Base-by-base conservation (phyloP, 2,329 filamentous ascomycete species). In the Herpotrichia juniperi region DNA sequence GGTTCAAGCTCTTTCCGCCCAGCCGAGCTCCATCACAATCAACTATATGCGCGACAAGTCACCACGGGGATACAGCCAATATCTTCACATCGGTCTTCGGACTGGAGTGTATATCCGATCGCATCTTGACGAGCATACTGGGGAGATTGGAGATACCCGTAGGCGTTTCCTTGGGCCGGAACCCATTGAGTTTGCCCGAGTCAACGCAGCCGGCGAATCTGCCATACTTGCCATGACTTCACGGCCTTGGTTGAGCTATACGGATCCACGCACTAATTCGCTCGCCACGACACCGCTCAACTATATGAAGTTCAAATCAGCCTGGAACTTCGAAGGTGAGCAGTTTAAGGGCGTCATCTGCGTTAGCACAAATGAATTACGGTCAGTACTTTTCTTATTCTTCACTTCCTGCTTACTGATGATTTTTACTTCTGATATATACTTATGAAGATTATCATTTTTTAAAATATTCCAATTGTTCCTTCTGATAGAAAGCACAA, bases 91-190 rank as follows among this genome's bases (percentile, higher is more conserved):
- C 54, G 96, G 94, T 49, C 83, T 99, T 1, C 89, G 94, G 69
- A 97, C 93, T 25, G 94, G 96, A 50, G 92, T 99, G 10, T 99
- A 99, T 70, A 85, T 99, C 21, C 87, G 96, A 39, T 97, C 94
- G 0, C 91, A 97, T 5, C 79, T 99, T 14, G 94, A 99, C 65
- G 96, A 97, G 69, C 85, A 96, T 34, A 97, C 93, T 2, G 96
- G 96, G 52, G 94, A 99, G 71, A 81, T 99, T 30, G 96, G 93
- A 1, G 93, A 99, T 69, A 97, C 93, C 0, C 84, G 94, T 40
- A 94, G 94, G 54, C 92, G 96, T 50, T 99, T 99, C 75, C 80
- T 99, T 8, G 96, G 96, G 0, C 89, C 93, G 0, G 94, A 94
- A 63, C 86, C 91, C 24, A 93, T 96, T 37, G 91, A 91, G 62